Evolutionary conservation across 139 green algal species (phyloP), one percentile per base, ranked within the genome.

Genomic region (Trebouxia sp.): DNA sequence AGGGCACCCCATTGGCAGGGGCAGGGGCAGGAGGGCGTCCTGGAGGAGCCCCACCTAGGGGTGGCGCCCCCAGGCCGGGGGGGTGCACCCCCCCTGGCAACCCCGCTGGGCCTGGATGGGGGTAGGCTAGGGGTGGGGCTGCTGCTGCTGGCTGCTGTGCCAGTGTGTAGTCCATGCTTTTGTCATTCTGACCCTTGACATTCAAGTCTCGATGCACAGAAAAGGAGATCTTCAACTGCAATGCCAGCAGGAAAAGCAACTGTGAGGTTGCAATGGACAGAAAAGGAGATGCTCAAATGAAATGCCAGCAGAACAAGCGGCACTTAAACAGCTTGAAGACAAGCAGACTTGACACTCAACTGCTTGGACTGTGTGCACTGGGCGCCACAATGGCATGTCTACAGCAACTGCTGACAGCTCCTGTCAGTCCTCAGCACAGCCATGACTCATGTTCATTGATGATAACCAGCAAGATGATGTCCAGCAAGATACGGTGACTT

Each of bases 151-250:
- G 30, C 24, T 48, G 76, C 20, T 39, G 22, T 5, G 38, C 45
- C 22, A 78, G 37, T 3, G 79, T 84, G 48, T 76, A 87, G 80
- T 87, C 83, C 45, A 67, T 76, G 65, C 79, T 82, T 43, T 78
- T 66, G 37, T 82, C 84, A 69, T 83, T 75, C 69, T 83, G 80
- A 37, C 45, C 75, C 76, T 85, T 85, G 42, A 88, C 81, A n/a
- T 88, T 88, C 22, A 85, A 58, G 41, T 86, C 82, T 20, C 79
- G 72, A 45, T 87, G 83, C 5, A 83, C 75, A 42, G 79, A 85
- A 65, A 85, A 87, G 28, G 75, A 74, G 56, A 85, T 58, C 48
- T 82, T 82, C 65, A 85, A 43, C 81, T 85, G 81, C 65, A 79
- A 41, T n/a, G 28, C 5, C 45, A 66, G 45, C 12, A 42, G 15